A percentile compares a stretch with the other conserved stretches of the same genome.
Evolutionary conservation across 345 rosid genomes (phyloP).

Genomic region (Excoecaria cochinchinensis): DNA sequence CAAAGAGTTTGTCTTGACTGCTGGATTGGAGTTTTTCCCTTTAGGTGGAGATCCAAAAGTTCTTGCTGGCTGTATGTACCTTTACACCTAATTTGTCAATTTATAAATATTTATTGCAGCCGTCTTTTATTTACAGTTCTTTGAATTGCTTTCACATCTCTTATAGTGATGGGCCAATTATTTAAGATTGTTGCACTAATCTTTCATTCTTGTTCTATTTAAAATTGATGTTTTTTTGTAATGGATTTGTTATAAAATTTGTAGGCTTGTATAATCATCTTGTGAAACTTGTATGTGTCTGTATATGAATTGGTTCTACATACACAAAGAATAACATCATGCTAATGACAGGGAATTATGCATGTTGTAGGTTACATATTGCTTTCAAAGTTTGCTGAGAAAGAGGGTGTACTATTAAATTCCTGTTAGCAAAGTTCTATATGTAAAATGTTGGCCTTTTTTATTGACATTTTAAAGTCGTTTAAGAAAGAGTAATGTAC

Average conservation of each 20-base stretch:
- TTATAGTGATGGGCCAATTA: background rate
- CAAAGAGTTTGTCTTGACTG: conserved; percentile 93
- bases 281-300: background rate
- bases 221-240: background rate
- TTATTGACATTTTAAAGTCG: too few species aligned
- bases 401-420: background rate
- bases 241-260: background rate
- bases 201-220: background rate
- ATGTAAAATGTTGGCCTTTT: too few species aligned
- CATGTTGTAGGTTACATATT: conserved; percentile 4
- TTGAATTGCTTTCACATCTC: conserved; percentile 9
- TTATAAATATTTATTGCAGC: conserved; percentile 1
- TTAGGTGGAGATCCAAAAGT: conserved; percentile 98
- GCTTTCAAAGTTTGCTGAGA: background rate
- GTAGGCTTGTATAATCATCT: background rate
- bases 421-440: too few species aligned
- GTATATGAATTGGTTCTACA: conserved; percentile 3
- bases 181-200: background rate
- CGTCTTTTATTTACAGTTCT: background rate
- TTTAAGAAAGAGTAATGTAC: too few species aligned
- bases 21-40: conserved; percentile 96
- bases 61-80: conserved; percentile 91
- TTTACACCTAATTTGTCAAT: conserved; percentile 36
- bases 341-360: background rate
- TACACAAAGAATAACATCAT: background rate